A percentile compares a stretch with the other conserved stretches of the same genome.
Conservation (phyloP, 345 rosid species). For the Populus simonii region DNA sequence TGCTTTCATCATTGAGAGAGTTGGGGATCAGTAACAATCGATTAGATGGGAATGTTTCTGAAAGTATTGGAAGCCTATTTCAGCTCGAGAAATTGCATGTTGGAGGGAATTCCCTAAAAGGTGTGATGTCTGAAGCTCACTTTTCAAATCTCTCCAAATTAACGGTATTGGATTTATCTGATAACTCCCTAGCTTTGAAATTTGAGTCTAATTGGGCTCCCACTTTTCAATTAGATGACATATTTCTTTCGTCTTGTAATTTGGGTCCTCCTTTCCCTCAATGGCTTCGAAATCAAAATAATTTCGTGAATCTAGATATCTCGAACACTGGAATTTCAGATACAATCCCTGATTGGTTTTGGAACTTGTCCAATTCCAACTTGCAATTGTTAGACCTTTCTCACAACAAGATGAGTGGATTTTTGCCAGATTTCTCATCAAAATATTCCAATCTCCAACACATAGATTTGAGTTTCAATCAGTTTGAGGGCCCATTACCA, state of each 20-base stretch:
- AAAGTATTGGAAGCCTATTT: neutral
- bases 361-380: too few relatives aligned
- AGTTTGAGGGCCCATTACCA: too few relatives aligned
- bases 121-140: neutral
- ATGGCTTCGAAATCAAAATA: neutral
- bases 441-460: too few relatives aligned
- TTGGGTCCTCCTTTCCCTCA: constrained; percentile 6
- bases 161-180: neutral
- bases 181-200: neutral
- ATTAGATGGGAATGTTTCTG: neutral
- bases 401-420: too few relatives aligned
- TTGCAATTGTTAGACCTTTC: too few relatives aligned
- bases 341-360: too few relatives aligned
- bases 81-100: neutral
- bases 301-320: neutral
- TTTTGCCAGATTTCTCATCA: too few relatives aligned
- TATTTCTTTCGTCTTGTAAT: neutral
- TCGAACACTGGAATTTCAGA: too few relatives aligned
- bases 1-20: neutral
- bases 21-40: neutral
- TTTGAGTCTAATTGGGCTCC: constrained; percentile 5
- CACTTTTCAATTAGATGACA: neutral
- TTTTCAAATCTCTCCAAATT: constrained; percentile 3
- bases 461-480: too few relatives aligned
- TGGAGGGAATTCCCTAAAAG: neutral